Base-by-base conservation (phyloP, 179 eudicot species). In the Actinidia polygama region DNA sequence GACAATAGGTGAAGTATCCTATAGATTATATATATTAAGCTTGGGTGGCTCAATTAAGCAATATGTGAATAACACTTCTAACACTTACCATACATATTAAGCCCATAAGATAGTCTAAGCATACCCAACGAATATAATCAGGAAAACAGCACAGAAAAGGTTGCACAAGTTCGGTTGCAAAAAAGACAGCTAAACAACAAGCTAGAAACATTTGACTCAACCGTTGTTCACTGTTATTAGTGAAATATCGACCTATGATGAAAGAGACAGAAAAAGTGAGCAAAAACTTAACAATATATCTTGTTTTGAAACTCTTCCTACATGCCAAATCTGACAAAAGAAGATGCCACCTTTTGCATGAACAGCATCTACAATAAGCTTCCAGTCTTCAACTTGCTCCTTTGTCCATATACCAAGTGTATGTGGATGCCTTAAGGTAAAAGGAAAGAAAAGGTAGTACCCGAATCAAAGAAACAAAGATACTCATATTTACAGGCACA, bases 371-470 rank as follows among this genome's bases (percentile, higher is more conserved):
- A 69, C 73, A 40, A 69, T 69, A 7, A 50, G 73, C 12, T 69
- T 69, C 73, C 73, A 80, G 11, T 86, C 90, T 82, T 87, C 90
- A 40, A 85, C 84, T 73, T 87, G 89, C 66, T 85, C 86, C 55
- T 81, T 81, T 66, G 86, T 87, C 87, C 87, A 87, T 58, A 83
- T 79, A 53, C 86, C 90, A 18, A 86, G 86, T 16, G 88, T 88
- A 36, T 50, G 4, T 1, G 86, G 78, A 57, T 85, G 83, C 75
- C 90, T 85, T 47, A 26, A 36, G 8, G 21, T 46, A n/a, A 75
- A 81, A 46, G 62, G n/a, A 19, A 47, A 14, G 44, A 18, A 16
- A n/a, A 16, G 9, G 54, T 53, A 49, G 18, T 64, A 10, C 9
- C 6, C 47, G 15, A 18, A 67, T 15, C 10, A 21, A 53, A 79